Conservation (phyloP, 2,329 filamentous ascomycete species). For the Shiraia sp. region DNA sequence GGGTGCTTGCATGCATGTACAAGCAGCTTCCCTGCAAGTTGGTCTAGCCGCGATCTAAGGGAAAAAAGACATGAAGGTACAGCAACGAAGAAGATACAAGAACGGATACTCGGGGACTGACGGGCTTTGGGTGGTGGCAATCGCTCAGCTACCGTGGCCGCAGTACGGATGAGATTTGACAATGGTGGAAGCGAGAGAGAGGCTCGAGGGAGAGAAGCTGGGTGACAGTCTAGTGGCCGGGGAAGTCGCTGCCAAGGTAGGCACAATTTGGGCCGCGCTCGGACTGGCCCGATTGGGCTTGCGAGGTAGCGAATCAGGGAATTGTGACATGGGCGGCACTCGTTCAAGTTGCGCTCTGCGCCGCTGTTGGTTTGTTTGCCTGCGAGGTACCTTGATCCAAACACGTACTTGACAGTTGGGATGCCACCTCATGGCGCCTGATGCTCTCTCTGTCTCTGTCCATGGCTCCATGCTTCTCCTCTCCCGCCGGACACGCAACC, state of each 20-base stretch:
- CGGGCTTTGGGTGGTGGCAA: slow-evolving; percentile 13
- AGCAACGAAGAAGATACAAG: slow-evolving; percentile 10
- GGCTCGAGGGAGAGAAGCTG: slow-evolving; percentile 22
- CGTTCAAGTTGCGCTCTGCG: too few relatives aligned
- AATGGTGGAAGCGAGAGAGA: slow-evolving; percentile 24
- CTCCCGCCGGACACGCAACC: too few relatives aligned
- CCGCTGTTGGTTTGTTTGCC: too few relatives aligned
- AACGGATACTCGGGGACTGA: slow-evolving; percentile 25
- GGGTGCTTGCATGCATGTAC: slow-evolving; percentile 32
- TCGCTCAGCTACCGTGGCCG: slow-evolving; percentile 25
- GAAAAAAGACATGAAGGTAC: slow-evolving; percentile 13
- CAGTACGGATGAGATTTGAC: slow-evolving; percentile 18
- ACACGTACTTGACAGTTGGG: too few relatives aligned
- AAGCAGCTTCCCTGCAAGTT: slow-evolving; percentile 31
- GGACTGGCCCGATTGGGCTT: slow-evolving; percentile 17
- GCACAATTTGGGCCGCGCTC: slow-evolving; percentile 16
- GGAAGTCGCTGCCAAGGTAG: slow-evolving; percentile 30
- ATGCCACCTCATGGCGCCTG: too few relatives aligned
- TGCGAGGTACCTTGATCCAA: too few relatives aligned
- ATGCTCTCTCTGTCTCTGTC: too few relatives aligned
- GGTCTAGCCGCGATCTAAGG: slow-evolving; percentile 20
- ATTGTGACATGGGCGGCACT: too few relatives aligned
- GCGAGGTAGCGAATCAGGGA: not conserved
- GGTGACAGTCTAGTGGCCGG: slow-evolving; percentile 16
- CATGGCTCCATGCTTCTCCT: too few relatives aligned